These are phyloP conservation scores for Scenedesmus sp. DNA, from an alignment of 163 green algal genomes.

Conservation along the genomic window DNA sequence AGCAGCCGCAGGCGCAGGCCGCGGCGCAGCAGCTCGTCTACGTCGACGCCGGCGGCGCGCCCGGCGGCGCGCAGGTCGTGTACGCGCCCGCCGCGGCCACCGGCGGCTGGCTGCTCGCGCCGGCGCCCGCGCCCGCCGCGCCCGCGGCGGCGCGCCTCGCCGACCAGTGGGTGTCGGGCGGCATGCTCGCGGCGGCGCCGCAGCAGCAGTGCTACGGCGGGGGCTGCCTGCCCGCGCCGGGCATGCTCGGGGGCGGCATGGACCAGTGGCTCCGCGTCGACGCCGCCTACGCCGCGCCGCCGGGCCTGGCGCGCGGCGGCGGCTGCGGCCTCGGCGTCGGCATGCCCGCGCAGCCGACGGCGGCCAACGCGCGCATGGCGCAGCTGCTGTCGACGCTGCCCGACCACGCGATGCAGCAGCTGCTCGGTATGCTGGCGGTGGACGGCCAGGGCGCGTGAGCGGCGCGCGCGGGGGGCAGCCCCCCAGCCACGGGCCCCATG, in stretches of 20 bases:
- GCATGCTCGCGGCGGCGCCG: background rate
- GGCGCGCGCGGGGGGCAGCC: too few species aligned
- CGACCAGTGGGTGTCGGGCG: slow-evolving; percentile 4
- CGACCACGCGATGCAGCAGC: slow-evolving; percentile 23
- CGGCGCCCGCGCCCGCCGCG: background rate
- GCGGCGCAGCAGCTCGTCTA: slow-evolving; percentile 2
- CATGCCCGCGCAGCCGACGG: slow-evolving; percentile 2
- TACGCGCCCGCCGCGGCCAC: background rate
- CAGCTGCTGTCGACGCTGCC: slow-evolving; percentile 32
- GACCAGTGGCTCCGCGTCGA: slow-evolving; percentile 28
- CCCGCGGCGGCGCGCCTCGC: slow-evolving; percentile 1
- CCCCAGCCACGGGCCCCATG: too few species aligned
- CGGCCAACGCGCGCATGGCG: slow-evolving; percentile 1
- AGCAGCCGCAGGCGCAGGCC: too few species aligned
- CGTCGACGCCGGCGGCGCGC: background rate
- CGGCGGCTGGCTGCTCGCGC: background rate
- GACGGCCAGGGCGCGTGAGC: background rate
- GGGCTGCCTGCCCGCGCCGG: slow-evolving; percentile 10
- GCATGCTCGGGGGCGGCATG: background rate
- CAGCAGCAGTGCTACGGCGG: background rate
- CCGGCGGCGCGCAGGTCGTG: background rate
- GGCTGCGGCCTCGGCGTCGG: background rate
- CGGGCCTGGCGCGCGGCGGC: background rate
- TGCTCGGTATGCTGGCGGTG: slow-evolving; percentile 28
- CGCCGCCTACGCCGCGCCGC: background rate